Base-by-base conservation (phyloP, 345 rosid species). In the Diplotaxis tenuifolia region DNA sequence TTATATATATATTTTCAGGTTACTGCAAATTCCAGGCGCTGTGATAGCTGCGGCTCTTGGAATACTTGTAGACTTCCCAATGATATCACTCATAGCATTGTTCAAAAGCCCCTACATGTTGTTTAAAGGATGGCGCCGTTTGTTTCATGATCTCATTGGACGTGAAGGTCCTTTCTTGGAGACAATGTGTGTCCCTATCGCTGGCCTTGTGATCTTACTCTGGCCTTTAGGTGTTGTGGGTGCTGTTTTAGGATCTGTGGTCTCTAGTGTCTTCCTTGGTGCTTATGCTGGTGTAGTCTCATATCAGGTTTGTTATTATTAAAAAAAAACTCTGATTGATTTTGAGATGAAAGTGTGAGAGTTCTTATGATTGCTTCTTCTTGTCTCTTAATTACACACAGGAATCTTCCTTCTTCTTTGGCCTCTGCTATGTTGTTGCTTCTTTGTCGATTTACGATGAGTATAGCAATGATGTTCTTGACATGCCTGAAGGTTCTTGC, bases 161-260 rank as follows among this genome's bases (percentile, higher is more conserved):
- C 90, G 99, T 74, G 97, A 95, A 84, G 99, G 98, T 54, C 99
- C 98, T 40, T 95, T 92, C 86, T 84, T 95, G 83, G 99, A 95
- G 74, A 90, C 96, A 20, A 84, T 95, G 82, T 95, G 99, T 74
- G 97, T 95, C 64, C 99, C 99, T 64, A 90, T 92, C 38, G 98
- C 98, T 0, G 98, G 98, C 64, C 98, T 95, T 58, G 96, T 85
- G 53, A 95, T 95, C 76, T 68, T 95, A 75, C 91, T 95, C 19
- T 95, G 99, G 99, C 99, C 98, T 61, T 67, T 90, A 80, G 99
- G 90, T 65, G 99, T 95, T 62, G 84, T 76, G 22, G 99, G 97
- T 19, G 96, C 98, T 9, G 86, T 95, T 34, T 78, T 89, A 78
- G 98, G 85, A 47, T 95, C 99, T 22, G 72, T 86, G 12, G 74